Percentiles rank a stretch among this genome's conserved stretches.
phyloP scores from a whole-genome alignment of 179 eudicot species.

The Corrigiola litoralis region DNA sequence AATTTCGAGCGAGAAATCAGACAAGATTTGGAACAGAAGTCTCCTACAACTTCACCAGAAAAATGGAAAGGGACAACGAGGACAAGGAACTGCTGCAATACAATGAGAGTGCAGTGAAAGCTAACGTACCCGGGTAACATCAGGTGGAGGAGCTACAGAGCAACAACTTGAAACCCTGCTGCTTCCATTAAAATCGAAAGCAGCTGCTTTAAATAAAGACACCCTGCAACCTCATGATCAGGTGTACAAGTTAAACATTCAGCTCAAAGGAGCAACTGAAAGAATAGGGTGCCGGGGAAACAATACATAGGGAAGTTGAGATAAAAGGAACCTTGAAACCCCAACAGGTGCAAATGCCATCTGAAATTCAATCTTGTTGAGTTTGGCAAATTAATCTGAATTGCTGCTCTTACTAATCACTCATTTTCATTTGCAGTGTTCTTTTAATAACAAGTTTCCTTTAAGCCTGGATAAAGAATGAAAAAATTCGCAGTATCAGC shows the following conservation, averaged over 20 bases:
- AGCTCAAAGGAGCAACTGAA: not conserved
- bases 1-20: no score
- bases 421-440: not conserved
- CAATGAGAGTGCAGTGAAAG: not conserved
- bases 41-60: not conserved
- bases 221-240: slow-evolving; percentile 21
- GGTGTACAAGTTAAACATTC: not conserved
- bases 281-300: not conserved
- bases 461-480: not conserved
- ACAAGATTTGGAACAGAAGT: no score
- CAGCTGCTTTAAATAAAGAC: slow-evolving; percentile 22
- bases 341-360: slow-evolving; percentile 36
- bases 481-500: slow-evolving; percentile 15
- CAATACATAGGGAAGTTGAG: not conserved
- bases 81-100: not conserved
- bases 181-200: slow-evolving; percentile 26
- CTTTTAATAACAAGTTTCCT: not conserved
- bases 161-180: slow-evolving; percentile 28
- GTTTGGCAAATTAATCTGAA: slow-evolving; percentile 13
- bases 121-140: slow-evolving; percentile 23
- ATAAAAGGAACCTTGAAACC: slow-evolving; percentile 26
- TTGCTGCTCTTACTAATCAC: slow-evolving; percentile 2
- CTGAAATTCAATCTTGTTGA: slow-evolving; percentile 6
- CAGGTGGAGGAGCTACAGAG: slow-evolving; percentile 26
- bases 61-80: not conserved